Percentiles rank a stretch among this genome's conserved stretches.
Conservation (phyloP, 1,284 basidiomycete species). For the Phellinidium pouzarii region DNA sequence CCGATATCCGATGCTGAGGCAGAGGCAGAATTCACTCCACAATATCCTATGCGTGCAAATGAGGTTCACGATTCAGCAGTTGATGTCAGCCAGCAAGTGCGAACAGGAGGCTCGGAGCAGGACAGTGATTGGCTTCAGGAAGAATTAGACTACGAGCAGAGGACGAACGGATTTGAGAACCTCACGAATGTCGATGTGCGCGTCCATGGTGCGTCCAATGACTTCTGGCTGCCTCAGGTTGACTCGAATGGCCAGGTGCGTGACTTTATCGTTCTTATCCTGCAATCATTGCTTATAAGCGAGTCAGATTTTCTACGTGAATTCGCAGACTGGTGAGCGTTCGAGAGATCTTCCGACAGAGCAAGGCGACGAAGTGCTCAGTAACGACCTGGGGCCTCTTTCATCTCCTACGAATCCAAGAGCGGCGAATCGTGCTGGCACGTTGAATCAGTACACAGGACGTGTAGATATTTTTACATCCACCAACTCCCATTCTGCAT, state of each 20-base stretch:
- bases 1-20: constrained; percentile 77
- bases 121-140: constrained; percentile 39
- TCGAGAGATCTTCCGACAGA: constrained; percentile 81
- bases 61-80: constrained; percentile 31
- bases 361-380: constrained; percentile 49
- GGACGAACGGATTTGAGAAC: constrained; percentile 23
- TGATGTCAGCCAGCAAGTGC: constrained; percentile 47
- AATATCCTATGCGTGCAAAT: constrained; percentile 25
- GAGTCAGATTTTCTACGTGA: constrained; percentile 79
- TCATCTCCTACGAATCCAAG: constrained; percentile 48
- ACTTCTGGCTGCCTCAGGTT: constrained; percentile 78
- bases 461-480: constrained; percentile 24
- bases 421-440: constrained; percentile 43
- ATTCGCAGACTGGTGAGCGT: constrained; percentile 83
- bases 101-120: constrained; percentile 35
- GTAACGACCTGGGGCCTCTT: constrained; percentile 52
- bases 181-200: constrained; percentile 24
- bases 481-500: constrained; percentile 19
- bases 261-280: constrained; percentile 11
- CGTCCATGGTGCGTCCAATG: constrained; percentile 35
- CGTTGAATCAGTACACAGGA: constrained; percentile 35
- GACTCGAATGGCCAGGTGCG: constrained; percentile 63
- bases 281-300: constrained; percentile 4
- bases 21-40: constrained; percentile 53
- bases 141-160: constrained; percentile 28